phyloP scores from a whole-genome alignment of 106 monocot genomes.

The Apostasia ramifera region DNA sequence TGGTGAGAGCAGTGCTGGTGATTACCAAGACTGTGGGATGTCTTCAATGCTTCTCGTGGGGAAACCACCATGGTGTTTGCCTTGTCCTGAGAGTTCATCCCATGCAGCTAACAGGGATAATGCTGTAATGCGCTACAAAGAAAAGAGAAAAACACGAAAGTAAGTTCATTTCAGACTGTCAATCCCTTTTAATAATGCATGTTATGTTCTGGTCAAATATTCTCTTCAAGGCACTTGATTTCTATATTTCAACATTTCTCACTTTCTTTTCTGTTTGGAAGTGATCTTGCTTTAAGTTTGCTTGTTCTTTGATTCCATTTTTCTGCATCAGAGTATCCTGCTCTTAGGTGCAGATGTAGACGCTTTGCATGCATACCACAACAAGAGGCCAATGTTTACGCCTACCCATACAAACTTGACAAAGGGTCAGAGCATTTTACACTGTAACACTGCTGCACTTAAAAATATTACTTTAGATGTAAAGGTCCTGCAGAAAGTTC shows the following conservation, averaged over 20 bases:
- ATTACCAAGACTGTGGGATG: conserved; percentile 47
- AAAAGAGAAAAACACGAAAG: conserved; percentile 75
- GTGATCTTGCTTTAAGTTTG: background rate
- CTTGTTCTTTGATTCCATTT: background rate
- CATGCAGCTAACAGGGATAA: conserved; percentile 40
- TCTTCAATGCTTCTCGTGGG: conserved; percentile 38
- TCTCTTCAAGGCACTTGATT: background rate
- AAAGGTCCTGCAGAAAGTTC: too few relatives aligned
- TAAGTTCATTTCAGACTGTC: conserved; percentile 3
- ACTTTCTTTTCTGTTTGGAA: background rate
- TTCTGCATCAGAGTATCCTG: background rate
- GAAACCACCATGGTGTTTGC: conserved; percentile 44
- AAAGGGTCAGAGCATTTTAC: too few relatives aligned
- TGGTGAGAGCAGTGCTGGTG: conserved; percentile 36
- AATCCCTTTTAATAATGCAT: background rate
- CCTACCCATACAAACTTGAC: too few relatives aligned
- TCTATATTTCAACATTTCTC: background rate
- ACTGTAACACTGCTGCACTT: too few relatives aligned
- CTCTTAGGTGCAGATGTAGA: background rate
- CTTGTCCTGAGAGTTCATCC: conserved; percentile 36
- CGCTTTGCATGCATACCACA: too few relatives aligned
- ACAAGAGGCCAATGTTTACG: too few relatives aligned
- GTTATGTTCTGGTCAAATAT: background rate
- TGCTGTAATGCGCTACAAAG: conserved; percentile 78
- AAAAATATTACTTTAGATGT: too few relatives aligned